Percentiles rank a stretch among this genome's conserved stretches.
phyloP scores from a whole-genome alignment of 1,284 basidiomycete species.

The Malassezia yamatoensis region DNA sequence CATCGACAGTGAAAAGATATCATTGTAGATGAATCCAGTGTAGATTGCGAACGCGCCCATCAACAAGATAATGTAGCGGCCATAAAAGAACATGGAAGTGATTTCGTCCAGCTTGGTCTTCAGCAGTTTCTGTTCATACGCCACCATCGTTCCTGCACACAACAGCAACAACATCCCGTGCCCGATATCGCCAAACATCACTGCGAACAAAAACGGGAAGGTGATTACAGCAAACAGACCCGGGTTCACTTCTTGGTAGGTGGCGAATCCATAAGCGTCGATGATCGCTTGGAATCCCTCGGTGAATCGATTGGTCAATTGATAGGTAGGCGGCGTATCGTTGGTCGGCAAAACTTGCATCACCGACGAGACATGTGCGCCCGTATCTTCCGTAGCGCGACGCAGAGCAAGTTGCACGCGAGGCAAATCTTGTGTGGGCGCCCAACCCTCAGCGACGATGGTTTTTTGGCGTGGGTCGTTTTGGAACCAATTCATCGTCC shows the following conservation, averaged over 20 bases:
- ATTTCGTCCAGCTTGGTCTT: slow-evolving; percentile 77
- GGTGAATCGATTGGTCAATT: slow-evolving; percentile 91
- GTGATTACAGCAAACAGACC: slow-evolving; percentile 87
- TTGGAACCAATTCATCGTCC: slow-evolving; percentile 57
- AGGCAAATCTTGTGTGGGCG: slow-evolving; percentile 79
- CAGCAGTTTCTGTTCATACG: slow-evolving; percentile 68
- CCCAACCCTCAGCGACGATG: slow-evolving; percentile 94
- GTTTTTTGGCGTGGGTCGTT: slow-evolving; percentile 90
- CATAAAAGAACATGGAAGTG: slow-evolving; percentile 80
- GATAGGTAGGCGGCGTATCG: slow-evolving; percentile 89
- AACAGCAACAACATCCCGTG: slow-evolving; percentile 77
- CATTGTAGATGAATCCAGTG: slow-evolving; percentile 97
- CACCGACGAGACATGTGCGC: slow-evolving; percentile 82
- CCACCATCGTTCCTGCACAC: slow-evolving; percentile 72
- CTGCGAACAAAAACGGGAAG: slow-evolving; percentile 96
- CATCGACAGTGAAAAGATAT: slow-evolving; percentile 90
- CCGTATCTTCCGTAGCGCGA: slow-evolving; percentile 89
- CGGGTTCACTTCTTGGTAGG: slow-evolving; percentile 95
- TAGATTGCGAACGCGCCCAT: slow-evolving; percentile 90
- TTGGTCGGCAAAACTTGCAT: slow-evolving; percentile 79
- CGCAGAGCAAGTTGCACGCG: slow-evolving; percentile 77
- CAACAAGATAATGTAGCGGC: slow-evolving; percentile 93
- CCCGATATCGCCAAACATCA: slow-evolving; percentile 99
- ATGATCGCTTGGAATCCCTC: slow-evolving; percentile 96
- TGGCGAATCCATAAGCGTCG: slow-evolving; percentile 89